phyloP scores from a whole-genome alignment of 2,329 filamentous ascomycete genomes.

The Talaromyces sp. region DNA sequence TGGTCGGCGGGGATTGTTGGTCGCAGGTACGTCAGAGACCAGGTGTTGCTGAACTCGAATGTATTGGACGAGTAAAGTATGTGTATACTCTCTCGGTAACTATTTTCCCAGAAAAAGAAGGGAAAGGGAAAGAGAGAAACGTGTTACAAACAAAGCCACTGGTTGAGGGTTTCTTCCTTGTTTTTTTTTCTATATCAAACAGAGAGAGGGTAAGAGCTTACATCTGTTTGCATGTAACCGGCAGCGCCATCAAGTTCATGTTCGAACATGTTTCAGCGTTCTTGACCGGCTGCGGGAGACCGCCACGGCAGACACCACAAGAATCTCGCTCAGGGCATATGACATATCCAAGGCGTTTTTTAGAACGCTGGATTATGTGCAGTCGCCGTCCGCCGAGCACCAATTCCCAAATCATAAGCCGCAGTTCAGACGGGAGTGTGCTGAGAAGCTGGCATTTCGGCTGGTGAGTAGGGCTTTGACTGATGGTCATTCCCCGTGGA shows the following conservation, averaged over 20 bases:
- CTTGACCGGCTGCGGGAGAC: slow-evolving; percentile 23
- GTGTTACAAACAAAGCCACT: neutral
- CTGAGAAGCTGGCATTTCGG: slow-evolving; percentile 23
- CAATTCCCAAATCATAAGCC: slow-evolving; percentile 32
- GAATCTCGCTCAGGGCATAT: slow-evolving; percentile 22
- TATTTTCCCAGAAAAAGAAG: slow-evolving; percentile 13
- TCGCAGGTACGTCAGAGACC: slow-evolving; percentile 33
- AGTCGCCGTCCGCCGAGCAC: slow-evolving; percentile 26
- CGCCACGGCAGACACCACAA: slow-evolving; percentile 31
- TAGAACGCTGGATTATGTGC: slow-evolving; percentile 30
- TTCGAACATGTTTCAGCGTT: slow-evolving; percentile 10
- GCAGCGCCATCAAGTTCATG: slow-evolving; percentile 21
- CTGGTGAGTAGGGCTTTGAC: slow-evolving; percentile 16
- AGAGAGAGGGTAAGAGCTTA: slow-evolving; percentile 10
- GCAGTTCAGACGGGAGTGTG: slow-evolving; percentile 29
- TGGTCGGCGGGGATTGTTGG: slow-evolving; percentile 25
- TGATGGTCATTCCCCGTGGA: slow-evolving; percentile 12
- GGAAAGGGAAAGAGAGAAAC: neutral
- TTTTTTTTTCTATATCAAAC: neutral
- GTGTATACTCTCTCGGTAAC: slow-evolving; percentile 30
- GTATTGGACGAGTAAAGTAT: slow-evolving; percentile 30
- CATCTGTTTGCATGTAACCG: slow-evolving; percentile 32
- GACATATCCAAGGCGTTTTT: slow-evolving; percentile 27
- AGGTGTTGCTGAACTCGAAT: slow-evolving; percentile 37
- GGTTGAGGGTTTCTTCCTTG: neutral